phyloP scores from a whole-genome alignment of 148 eudicot species.

The Rhododendron mucronatum region DNA sequence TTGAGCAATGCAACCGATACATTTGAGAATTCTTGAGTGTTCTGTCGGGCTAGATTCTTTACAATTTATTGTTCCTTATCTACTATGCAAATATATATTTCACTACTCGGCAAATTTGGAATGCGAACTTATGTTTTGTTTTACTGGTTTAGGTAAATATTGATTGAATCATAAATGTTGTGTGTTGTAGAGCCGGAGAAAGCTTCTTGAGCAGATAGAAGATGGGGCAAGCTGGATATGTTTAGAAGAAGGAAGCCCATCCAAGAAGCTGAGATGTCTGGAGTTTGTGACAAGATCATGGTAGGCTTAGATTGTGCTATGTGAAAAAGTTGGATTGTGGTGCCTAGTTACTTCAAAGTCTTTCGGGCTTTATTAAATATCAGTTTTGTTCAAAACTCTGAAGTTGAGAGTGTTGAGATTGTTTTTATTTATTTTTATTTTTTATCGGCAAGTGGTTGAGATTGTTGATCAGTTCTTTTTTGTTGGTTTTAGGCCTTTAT shows the following conservation, averaged over 20 bases:
- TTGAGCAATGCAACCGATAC: not conserved
- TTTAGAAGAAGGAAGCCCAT: not conserved
- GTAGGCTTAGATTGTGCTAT: not conserved
- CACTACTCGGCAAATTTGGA: not conserved
- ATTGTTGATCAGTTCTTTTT: constrained; percentile 7
- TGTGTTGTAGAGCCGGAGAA: constrained; percentile 7
- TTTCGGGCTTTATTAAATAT: not conserved
- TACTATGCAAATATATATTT: not conserved
- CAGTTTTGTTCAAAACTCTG: not conserved
- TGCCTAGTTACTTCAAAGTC: constrained; percentile 1
- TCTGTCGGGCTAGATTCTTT: not conserved
- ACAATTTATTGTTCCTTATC: not conserved
- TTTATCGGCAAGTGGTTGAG: not conserved
- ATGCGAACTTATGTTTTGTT: not conserved
- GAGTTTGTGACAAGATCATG: not conserved
- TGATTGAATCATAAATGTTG: not conserved
- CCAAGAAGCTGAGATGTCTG: not conserved
- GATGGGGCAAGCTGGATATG: not conserved
- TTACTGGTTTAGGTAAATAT: not conserved
- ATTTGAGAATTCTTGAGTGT: not conserved
- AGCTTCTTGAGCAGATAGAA: constrained; percentile 16
- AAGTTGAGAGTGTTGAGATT: not conserved
- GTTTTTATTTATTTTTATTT: no score
- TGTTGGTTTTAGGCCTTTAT: not conserved
- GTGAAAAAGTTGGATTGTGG: constrained; percentile 5